These are phyloP conservation scores for Begonia masoniana DNA, from an alignment of 306 rosid species.

Conservation along the genomic window DNA sequence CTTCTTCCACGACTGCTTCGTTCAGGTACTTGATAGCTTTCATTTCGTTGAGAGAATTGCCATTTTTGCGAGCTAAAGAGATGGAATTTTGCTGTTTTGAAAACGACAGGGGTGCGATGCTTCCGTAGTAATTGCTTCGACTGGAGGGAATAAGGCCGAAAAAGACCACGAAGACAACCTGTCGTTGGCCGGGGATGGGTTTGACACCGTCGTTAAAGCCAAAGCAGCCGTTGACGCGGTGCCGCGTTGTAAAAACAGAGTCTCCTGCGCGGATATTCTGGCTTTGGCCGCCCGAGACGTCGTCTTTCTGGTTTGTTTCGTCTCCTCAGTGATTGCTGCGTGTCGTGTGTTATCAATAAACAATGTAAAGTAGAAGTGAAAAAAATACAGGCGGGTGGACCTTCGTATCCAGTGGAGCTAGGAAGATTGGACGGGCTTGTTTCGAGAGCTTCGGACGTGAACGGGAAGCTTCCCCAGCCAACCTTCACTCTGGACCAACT, in stretches of 20 bases:
- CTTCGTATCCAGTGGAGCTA: conserved; percentile 48
- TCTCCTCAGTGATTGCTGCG: neutral
- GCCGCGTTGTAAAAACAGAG: conserved; percentile 40
- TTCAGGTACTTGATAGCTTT: conserved; percentile 18
- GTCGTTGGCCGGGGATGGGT: conserved; percentile 65
- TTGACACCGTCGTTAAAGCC: conserved; percentile 56
- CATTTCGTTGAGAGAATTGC: neutral
- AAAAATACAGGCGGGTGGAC: conserved; percentile 50
- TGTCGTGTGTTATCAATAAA: no score
- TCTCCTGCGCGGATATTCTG: conserved; percentile 64
- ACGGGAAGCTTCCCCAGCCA: conserved; percentile 43
- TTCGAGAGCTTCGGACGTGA: conserved; percentile 37
- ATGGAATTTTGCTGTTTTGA: neutral
- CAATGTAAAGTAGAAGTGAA: no score
- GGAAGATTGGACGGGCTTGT: conserved; percentile 52
- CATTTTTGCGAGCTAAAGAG: neutral
- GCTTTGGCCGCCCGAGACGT: conserved; percentile 63
- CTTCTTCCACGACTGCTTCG: conserved; percentile 65
- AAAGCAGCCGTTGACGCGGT: conserved; percentile 58
- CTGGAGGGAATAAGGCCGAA: conserved; percentile 39
- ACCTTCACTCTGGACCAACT: conserved; percentile 43
- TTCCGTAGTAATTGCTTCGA: conserved; percentile 37
- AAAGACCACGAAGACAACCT: conserved; percentile 58
- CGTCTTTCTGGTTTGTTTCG: conserved; percentile 24
- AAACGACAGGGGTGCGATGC: conserved; percentile 54